Percentiles rank a stretch among this genome's conserved stretches.
Conservation (phyloP, 2,329 filamentous ascomycete genomes). For the Raffaelea ambrosiae region DNA sequence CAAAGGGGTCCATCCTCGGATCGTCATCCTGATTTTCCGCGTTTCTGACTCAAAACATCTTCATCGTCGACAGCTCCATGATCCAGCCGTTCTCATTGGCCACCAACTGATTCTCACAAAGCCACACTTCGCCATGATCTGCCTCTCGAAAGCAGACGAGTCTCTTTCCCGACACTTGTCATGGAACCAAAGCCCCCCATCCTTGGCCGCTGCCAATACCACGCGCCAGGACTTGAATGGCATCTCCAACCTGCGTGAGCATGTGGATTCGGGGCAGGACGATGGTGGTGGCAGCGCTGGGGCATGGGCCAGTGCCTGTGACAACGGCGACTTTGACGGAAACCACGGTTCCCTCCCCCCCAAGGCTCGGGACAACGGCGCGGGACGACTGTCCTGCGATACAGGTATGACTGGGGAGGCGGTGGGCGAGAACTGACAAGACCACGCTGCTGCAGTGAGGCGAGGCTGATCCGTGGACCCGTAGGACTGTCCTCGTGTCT, state of each 20-base stretch:
- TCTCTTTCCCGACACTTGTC: constrained; percentile 30
- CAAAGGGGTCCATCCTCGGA: too few relatives aligned
- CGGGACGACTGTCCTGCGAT: neutral
- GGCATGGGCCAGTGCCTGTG: neutral
- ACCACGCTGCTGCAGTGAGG: too few relatives aligned
- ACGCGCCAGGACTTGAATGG: constrained; percentile 48
- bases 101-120: too few relatives aligned
- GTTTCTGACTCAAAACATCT: too few relatives aligned
- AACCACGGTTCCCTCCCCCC: neutral
- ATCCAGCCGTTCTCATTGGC: too few relatives aligned
- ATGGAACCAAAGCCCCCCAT: constrained; percentile 46
- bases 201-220: constrained; percentile 37
- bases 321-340: neutral
- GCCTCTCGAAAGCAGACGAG: constrained; percentile 44
- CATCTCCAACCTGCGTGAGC: constrained; percentile 40
- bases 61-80: too few relatives aligned
- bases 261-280: constrained; percentile 7
- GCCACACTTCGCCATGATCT: too few relatives aligned
- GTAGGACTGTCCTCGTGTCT: neutral
- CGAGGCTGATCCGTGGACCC: too few relatives aligned
- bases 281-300: neutral
- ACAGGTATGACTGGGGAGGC: too few relatives aligned
- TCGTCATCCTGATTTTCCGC: too few relatives aligned
- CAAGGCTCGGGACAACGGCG: neutral
- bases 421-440: too few relatives aligned